phyloP scores from a whole-genome alignment of 129 eudicot species.

The Helichrysum umbraculigerum region DNA sequence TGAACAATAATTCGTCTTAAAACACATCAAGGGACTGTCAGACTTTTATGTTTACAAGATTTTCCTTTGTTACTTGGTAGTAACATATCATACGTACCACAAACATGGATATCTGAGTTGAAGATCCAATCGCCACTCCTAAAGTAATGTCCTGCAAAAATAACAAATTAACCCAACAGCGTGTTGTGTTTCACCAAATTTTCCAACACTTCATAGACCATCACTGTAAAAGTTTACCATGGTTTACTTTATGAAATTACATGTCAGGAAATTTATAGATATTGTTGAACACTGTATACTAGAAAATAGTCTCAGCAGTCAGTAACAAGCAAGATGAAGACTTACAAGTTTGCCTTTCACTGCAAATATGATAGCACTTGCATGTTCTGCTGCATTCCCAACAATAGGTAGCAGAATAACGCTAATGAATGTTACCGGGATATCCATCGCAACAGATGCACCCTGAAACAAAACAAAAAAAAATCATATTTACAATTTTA shows the following conservation, averaged over 20 bases:
- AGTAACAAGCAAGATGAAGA: constrained; percentile 9
- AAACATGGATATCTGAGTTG: constrained; percentile 35
- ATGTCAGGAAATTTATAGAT: background rate
- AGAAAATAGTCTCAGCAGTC: background rate
- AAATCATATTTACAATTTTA: background rate
- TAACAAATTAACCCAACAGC: background rate
- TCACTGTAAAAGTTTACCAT: background rate
- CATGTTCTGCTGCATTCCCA: constrained; percentile 96
- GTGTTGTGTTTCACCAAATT: no score
- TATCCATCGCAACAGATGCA: constrained; percentile 66
- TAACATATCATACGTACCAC: constrained; percentile 30
- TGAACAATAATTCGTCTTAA: background rate
- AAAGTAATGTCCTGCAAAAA: constrained; percentile 30
- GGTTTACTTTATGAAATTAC: constrained; percentile 1
- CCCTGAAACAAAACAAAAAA: constrained; percentile 43
- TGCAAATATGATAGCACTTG: constrained; percentile 81
- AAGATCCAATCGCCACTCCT: constrained; percentile 32
- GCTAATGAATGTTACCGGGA: constrained; percentile 73
- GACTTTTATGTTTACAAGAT: background rate
- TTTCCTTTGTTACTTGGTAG: background rate
- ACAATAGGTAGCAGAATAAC: constrained; percentile 80
- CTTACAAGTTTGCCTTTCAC: constrained; percentile 84
- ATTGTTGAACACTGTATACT: background rate
- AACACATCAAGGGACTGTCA: background rate
- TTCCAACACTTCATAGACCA: background rate